A percentile compares a stretch with the other conserved stretches of the same genome.
phyloP scores from a whole-genome alignment of 2,329 filamentous ascomycete genomes.

The Botrytis byssoidea region DNA sequence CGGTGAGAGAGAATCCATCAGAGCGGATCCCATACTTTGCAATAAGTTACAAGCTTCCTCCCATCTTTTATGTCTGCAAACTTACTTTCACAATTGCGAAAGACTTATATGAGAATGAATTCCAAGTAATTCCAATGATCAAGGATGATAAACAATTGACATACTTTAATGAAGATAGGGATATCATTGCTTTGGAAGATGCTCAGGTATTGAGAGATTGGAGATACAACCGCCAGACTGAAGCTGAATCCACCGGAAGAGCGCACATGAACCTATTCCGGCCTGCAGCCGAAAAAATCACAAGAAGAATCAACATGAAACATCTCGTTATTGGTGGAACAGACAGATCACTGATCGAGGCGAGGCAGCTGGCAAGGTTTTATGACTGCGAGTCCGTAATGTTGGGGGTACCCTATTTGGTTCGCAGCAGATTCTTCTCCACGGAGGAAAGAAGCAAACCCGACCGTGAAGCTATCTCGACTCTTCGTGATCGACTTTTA shows the following conservation, averaged over 20 bases:
- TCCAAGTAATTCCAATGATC: neutral
- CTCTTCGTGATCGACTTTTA: neutral
- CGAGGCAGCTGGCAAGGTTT: neutral
- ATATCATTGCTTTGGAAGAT: neutral
- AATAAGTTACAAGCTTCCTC: neutral
- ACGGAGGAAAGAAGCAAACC: neutral
- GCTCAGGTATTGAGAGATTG: neutral
- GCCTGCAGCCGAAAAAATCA: neutral
- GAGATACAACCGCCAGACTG: constrained; percentile 3
- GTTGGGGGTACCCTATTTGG: neutral
- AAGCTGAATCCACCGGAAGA: neutral
- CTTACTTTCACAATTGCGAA: neutral
- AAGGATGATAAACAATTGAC: neutral
- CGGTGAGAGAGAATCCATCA: no score
- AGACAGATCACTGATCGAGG: accelerated
- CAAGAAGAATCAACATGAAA: constrained; percentile 5
- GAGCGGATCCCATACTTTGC: neutral
- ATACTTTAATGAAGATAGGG: constrained; percentile 5
- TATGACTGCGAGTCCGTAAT: constrained; percentile 8
- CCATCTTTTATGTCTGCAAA: neutral
- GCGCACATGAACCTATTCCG: accelerated
- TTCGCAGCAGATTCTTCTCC: neutral
- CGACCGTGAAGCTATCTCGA: neutral
- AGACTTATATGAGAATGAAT: neutral
- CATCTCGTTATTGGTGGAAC: neutral